Percentiles rank a stretch among this genome's conserved stretches.
Conservation (phyloP, 2,329 filamentous ascomycete genomes). For the Penicillium sclerotigenum region DNA sequence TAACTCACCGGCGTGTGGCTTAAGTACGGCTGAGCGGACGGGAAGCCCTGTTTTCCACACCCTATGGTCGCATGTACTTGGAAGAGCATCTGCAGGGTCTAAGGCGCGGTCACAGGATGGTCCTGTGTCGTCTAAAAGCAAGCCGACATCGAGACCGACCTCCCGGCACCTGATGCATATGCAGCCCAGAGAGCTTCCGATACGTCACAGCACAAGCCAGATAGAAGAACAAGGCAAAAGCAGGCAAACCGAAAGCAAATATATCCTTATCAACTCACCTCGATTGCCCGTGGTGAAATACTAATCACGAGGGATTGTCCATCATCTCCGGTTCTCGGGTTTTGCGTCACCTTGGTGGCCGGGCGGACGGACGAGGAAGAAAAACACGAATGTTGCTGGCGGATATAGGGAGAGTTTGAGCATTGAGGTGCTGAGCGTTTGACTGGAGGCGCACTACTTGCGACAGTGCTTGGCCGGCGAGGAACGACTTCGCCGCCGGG, state of each 20-base stretch:
- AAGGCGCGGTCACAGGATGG: conserved; percentile 9
- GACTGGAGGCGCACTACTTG: neutral
- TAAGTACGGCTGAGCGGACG: conserved; percentile 48
- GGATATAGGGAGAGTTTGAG: conserved; percentile 1
- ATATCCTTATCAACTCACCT: conserved; percentile 52
- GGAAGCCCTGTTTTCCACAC: conserved; percentile 48
- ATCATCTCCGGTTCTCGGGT: conserved; percentile 76
- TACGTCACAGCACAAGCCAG: neutral
- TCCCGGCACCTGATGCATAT: neutral
- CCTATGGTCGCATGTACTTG: conserved; percentile 45
- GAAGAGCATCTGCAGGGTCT: neutral
- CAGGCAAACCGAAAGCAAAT: neutral
- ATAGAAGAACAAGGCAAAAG: neutral
- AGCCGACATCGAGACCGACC: neutral
- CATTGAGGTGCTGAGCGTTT: neutral
- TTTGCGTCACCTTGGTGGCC: conserved; percentile 51
- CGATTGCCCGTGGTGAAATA: conserved; percentile 78
- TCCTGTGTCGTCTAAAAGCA: neutral
- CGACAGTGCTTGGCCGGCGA: conserved; percentile 14
- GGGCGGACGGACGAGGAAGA: conserved; percentile 33
- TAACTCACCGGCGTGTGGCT: conserved; percentile 47
- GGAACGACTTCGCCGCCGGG: conserved; percentile 23
- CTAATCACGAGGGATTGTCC: conserved; percentile 80
- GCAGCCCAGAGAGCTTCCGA: neutral
- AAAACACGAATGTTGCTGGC: conserved; percentile 30